Evolutionary conservation across 1,284 basidiomycete species (phyloP).

Genomic region (Sanguinoderma infundibulare): DNA sequence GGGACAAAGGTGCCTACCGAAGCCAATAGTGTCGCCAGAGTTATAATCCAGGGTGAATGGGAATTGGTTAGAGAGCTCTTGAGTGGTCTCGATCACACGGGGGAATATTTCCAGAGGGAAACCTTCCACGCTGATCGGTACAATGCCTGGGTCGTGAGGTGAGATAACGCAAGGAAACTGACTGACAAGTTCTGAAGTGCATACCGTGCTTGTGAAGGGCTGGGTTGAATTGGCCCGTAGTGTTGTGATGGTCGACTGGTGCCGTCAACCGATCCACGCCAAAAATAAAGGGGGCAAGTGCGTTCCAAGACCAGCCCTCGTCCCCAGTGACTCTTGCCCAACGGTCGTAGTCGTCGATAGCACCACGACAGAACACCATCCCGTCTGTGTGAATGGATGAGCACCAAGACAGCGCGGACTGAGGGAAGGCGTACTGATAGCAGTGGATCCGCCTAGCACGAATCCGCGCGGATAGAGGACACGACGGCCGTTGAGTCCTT

Average conservation of each 20-base stretch:
- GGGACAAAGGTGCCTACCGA: slow-evolving; percentile 34
- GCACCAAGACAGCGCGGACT: not conserved
- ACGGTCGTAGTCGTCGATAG: slow-evolving; percentile 38
- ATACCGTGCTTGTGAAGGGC: not conserved
- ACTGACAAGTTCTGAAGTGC: slow-evolving; percentile 12
- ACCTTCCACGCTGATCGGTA: slow-evolving; percentile 35
- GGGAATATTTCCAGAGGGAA: slow-evolving; percentile 35
- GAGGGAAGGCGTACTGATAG: slow-evolving; percentile 12
- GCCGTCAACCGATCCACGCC: no score
- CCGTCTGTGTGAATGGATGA: slow-evolving; percentile 35
- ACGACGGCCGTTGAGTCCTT: slow-evolving; percentile 8
- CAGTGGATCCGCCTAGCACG: slow-evolving; percentile 19
- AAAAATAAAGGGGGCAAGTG: slow-evolving; percentile 25
- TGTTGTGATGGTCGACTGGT: no score
- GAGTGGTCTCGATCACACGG: slow-evolving; percentile 36
- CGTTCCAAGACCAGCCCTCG: slow-evolving; percentile 36
- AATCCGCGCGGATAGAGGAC: slow-evolving; percentile 19
- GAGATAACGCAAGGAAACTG: slow-evolving; percentile 10
- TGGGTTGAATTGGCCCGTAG: not conserved
- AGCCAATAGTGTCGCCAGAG: slow-evolving; percentile 41
- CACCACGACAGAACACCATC: slow-evolving; percentile 46
- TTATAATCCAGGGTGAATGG: slow-evolving; percentile 45
- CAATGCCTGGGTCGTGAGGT: slow-evolving; percentile 21
- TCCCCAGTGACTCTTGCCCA: slow-evolving; percentile 36
- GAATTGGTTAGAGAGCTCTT: slow-evolving; percentile 37